Conservation (phyloP, 371 early-diverging fungal genomes). For the Mycotypha africana region DNA sequence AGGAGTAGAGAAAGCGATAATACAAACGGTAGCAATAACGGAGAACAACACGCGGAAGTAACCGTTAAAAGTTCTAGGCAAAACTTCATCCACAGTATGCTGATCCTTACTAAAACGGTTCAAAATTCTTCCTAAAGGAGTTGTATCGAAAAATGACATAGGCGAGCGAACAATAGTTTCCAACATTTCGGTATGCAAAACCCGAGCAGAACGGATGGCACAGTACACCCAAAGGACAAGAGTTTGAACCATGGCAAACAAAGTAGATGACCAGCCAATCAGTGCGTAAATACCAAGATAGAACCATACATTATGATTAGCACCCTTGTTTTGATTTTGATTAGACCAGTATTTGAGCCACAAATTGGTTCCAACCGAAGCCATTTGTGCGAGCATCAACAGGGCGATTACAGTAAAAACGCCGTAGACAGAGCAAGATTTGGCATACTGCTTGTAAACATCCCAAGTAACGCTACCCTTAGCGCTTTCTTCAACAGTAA, state of each 20-base stretch:
- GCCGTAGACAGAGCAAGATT: slow-evolving; percentile 59
- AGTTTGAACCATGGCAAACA: slow-evolving; percentile 66
- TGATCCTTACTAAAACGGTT: slow-evolving; percentile 89
- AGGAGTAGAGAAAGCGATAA: slow-evolving; percentile 63
- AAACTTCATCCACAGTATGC: slow-evolving; percentile 74
- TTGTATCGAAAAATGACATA: slow-evolving; percentile 85
- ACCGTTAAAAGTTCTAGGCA: slow-evolving; percentile 62
- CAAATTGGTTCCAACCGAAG: slow-evolving; percentile 52
- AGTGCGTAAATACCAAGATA: slow-evolving; percentile 78
- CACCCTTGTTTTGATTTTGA: slow-evolving; percentile 34
- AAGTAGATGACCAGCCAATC: slow-evolving; percentile 64
- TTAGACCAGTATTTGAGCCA: slow-evolving; percentile 77
- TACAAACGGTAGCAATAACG: slow-evolving; percentile 52
- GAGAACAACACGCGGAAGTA: slow-evolving; percentile 44
- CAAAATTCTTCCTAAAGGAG: slow-evolving; percentile 83
- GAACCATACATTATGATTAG: slow-evolving; percentile 36
- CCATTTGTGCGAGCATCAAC: slow-evolving; percentile 51
- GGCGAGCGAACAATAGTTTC: slow-evolving; percentile 59
- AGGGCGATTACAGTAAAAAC: slow-evolving; percentile 53
- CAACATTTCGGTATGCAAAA: slow-evolving; percentile 59
- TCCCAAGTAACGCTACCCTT: slow-evolving; percentile 72
- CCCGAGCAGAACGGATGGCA: slow-evolving; percentile 69
- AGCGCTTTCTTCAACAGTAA: slow-evolving; percentile 71
- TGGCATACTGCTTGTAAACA: slow-evolving; percentile 75
- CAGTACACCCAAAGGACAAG: slow-evolving; percentile 79